Percentiles rank a stretch among this genome's conserved stretches.
Conservation (phyloP, 2,329 filamentous ascomycete genomes). For the Fragosphaeria purpurea region DNA sequence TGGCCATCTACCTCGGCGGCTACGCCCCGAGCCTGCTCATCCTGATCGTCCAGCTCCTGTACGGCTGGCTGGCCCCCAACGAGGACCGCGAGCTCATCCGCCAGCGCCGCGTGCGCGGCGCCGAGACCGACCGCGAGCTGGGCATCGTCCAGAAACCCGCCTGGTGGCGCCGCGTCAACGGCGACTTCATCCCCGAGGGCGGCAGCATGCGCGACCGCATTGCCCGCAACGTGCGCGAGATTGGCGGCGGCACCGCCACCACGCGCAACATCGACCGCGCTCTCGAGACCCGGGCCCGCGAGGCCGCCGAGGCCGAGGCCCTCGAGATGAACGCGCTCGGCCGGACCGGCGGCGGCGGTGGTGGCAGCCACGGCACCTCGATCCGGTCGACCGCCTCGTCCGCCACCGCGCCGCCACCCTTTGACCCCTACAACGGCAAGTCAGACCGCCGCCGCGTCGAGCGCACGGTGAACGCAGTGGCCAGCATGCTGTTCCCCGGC, state of each 20-base stretch:
- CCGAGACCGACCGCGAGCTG: conserved; percentile 47
- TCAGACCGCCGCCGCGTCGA: conserved; percentile 36
- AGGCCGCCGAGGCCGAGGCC: conserved; percentile 5
- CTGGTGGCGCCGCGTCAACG: conserved; percentile 53
- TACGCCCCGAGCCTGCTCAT: conserved; percentile 51
- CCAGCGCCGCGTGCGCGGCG: conserved; percentile 49
- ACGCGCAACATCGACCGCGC: conserved; percentile 29
- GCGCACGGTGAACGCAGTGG: conserved; percentile 31
- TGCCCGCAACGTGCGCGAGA: conserved; percentile 43
- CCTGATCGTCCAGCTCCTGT: conserved; percentile 40
- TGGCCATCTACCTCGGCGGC: conserved; percentile 52
- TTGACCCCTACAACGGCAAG: conserved; percentile 27
- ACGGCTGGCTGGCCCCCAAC: conserved; percentile 55
- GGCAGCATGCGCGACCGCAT: conserved; percentile 41
- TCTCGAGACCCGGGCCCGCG: conserved; percentile 22
- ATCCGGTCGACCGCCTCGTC: conserved; percentile 19
- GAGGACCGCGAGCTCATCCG: conserved; percentile 60
- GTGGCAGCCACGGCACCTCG: not conserved
- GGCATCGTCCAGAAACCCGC: conserved; percentile 50
- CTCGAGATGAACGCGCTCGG: conserved; percentile 23
- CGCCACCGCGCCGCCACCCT: conserved; percentile 16
- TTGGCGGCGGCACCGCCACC: conserved; percentile 38
- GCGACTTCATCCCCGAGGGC: conserved; percentile 25
- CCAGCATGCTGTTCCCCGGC: conserved; percentile 40
- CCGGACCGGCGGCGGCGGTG: conserved; percentile 4